phyloP scores from a whole-genome alignment of 768 basidiomycete genomes.

The Auricularia auricula-judae region DNA sequence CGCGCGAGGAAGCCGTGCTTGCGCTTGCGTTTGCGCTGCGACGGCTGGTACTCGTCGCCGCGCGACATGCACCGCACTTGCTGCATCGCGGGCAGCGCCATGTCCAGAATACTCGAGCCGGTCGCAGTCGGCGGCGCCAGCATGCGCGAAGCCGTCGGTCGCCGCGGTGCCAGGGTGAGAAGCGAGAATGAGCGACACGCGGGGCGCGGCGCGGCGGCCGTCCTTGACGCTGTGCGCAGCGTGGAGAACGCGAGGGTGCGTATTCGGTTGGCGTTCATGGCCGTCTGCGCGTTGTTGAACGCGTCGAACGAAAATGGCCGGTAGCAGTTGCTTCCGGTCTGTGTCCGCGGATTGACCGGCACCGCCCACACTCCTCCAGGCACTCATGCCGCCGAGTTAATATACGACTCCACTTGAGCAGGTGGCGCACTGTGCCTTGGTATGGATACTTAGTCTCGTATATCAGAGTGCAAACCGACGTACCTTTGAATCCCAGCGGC shows the following conservation, averaged over 20 bases:
- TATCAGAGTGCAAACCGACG: no score
- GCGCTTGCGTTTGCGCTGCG: constrained; percentile 83
- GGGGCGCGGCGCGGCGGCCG: background rate
- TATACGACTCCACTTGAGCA: no score
- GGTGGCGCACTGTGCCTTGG: no score
- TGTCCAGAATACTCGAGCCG: background rate
- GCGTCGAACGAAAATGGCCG: no score
- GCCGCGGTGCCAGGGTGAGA: background rate
- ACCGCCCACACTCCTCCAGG: no score
- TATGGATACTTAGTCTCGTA: no score
- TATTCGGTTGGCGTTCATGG: background rate
- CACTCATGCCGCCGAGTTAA: no score
- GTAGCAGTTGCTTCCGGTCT: no score
- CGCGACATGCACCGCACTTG: constrained; percentile 56
- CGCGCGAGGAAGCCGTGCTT: constrained; percentile 85
- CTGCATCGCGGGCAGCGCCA: constrained; percentile 11
- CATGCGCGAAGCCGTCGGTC: background rate
- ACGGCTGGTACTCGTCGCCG: constrained; percentile 95
- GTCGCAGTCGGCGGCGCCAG: background rate
- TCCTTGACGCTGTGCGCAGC: background rate
- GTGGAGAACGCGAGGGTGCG: background rate
- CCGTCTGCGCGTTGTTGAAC: background rate
- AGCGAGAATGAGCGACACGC: background rate
- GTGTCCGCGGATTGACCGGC: no score
- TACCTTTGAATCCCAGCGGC: no score